Conservation (phyloP, 140 eudicot genomes). For the Flaveria floridana region DNA sequence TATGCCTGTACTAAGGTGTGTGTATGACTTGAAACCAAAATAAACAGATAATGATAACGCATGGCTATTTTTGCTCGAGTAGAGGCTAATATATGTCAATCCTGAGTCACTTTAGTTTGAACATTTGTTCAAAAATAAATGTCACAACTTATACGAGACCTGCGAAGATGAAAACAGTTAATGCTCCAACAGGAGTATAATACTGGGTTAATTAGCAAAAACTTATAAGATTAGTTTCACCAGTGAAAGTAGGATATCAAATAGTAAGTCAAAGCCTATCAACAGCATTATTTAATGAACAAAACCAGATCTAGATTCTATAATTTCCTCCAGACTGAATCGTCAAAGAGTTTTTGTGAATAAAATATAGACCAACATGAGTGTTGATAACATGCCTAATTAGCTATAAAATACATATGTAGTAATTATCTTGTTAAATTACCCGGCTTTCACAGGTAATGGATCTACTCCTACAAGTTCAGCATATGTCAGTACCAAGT, state of each 20-base stretch:
- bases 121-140: conserved; percentile 3
- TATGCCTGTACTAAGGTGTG: conserved; percentile 3
- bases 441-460: not conserved
- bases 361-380: conserved; percentile 20
- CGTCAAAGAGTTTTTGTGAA: conserved; percentile 10
- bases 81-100: conserved; percentile 14
- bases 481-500: not conserved
- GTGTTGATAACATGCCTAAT: conserved; percentile 9
- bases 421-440: conserved; percentile 5
- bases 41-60: conserved; percentile 10
- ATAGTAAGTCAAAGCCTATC: conserved; percentile 17
- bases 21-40: conserved; percentile 12
- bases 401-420: not conserved
- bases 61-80: not conserved
- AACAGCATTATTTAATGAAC: conserved; percentile 14
- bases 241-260: conserved; percentile 6
- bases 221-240: not conserved
- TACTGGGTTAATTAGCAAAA: conserved; percentile 8
- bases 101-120: not conserved
- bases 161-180: not conserved
- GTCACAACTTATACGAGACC: not conserved
- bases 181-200: not conserved
- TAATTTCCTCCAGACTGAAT: conserved; percentile 5
- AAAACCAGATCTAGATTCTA: conserved; percentile 22
- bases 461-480: conserved; percentile 5